These are phyloP conservation scores for Sesbania bispinosa DNA, from an alignment of 306 rosid genomes.

Conservation along the genomic window DNA sequence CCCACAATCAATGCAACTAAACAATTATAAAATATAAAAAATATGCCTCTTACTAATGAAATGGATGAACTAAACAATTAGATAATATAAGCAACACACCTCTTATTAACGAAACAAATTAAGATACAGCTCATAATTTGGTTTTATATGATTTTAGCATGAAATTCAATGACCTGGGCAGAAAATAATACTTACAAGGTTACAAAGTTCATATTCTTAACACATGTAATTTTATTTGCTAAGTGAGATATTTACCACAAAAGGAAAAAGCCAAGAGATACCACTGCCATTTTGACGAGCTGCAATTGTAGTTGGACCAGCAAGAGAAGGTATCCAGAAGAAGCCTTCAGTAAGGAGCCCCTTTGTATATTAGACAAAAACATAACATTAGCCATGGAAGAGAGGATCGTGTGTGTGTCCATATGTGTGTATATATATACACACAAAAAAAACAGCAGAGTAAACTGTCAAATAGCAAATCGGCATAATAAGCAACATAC, in stretches of 20 bases:
- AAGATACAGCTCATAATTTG: not conserved
- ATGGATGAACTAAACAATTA: not conserved
- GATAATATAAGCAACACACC: not conserved
- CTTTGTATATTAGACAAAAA: conserved; percentile 39
- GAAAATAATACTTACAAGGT: not conserved
- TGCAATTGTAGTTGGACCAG: conserved; percentile 91
- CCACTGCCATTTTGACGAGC: conserved; percentile 89
- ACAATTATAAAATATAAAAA: not conserved
- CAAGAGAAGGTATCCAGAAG: conserved; percentile 99
- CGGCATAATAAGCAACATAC: conserved; percentile 37
- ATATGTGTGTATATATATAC: too few species aligned
- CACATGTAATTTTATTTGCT: conserved; percentile 10
- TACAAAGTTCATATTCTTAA: not conserved
- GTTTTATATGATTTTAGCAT: not conserved
- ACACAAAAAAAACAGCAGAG: not conserved
- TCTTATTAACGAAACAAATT: not conserved
- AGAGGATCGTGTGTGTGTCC: too few species aligned
- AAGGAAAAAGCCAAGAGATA: conserved; percentile 95
- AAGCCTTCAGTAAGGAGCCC: conserved; percentile 97
- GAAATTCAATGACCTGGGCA: not conserved
- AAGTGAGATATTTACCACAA: conserved; percentile 58
- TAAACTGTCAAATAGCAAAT: not conserved
- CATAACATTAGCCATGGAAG: conserved; percentile 24
- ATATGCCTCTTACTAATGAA: not conserved
- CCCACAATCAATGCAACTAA: not conserved